phyloP scores from a whole-genome alignment of 257 asterid genomes.

The Coffea canephora region DNA sequence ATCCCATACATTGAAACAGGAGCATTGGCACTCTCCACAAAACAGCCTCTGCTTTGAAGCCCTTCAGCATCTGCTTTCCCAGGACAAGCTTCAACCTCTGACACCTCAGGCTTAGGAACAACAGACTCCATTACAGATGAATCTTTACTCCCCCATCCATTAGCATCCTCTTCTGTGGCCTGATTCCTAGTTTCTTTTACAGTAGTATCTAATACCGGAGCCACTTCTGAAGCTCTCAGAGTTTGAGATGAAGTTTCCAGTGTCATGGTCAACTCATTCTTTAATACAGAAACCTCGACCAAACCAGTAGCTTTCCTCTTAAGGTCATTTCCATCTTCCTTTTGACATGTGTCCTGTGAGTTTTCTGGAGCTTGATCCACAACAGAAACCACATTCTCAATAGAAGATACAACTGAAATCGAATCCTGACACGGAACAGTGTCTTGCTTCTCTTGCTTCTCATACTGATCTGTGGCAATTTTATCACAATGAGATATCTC shows the following conservation, averaged over 20 bases:
- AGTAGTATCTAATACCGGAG: slow-evolving; percentile 3
- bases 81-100: slow-evolving; percentile 3
- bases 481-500: slow-evolving; percentile 16
- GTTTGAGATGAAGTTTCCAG: slow-evolving; percentile 20
- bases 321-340: slow-evolving; percentile 14
- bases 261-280: slow-evolving; percentile 22
- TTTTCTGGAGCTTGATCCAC: slow-evolving; percentile 11
- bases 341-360: slow-evolving; percentile 14
- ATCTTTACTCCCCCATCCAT: slow-evolving; percentile 11
- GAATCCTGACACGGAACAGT: not conserved
- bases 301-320: slow-evolving; percentile 10
- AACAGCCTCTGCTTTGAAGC: slow-evolving; percentile 5
- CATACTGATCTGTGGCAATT: slow-evolving; percentile 2
- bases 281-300: slow-evolving; percentile 20
- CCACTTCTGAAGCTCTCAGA: slow-evolving; percentile 9
- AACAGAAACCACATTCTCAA: slow-evolving; percentile 21
- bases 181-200: slow-evolving; percentile 3
- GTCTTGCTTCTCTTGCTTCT: slow-evolving; percentile 5
- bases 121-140: slow-evolving; percentile 11
- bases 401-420: slow-evolving; percentile 1
- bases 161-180: slow-evolving; percentile 13
- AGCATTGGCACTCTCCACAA: slow-evolving; percentile 12
- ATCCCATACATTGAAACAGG: slow-evolving; percentile 14
- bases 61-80: slow-evolving; percentile 12
- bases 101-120: slow-evolving; percentile 19